Conservation (phyloP, 371 early-diverging fungal species). For the Mortierella sp. region DNA sequence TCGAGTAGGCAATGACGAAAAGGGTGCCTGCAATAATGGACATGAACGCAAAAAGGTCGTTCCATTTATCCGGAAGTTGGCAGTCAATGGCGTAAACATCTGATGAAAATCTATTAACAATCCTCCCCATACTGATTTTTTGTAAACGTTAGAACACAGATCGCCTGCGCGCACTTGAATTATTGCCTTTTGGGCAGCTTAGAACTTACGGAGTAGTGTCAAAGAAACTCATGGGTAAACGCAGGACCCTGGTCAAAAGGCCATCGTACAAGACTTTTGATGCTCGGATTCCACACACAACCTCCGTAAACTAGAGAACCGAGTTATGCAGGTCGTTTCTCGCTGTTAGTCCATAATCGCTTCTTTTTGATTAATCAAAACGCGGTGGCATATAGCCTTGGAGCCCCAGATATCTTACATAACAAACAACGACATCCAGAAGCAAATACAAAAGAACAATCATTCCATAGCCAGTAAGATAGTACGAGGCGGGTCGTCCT, state of each 20-base stretch:
- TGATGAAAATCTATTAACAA: slow-evolving; percentile 89
- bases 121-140: slow-evolving; percentile 73
- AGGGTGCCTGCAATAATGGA: slow-evolving; percentile 67
- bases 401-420: slow-evolving; percentile 25
- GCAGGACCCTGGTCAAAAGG: slow-evolving; percentile 73
- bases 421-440: slow-evolving; percentile 54
- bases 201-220: slow-evolving; percentile 89
- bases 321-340: too few species aligned
- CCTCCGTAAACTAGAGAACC: slow-evolving; percentile 6
- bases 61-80: slow-evolving; percentile 54
- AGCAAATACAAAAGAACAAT: slow-evolving; percentile 55
- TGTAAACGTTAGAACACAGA: background rate
- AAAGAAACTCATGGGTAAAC: slow-evolving; percentile 83
- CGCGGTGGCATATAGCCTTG: too few species aligned
- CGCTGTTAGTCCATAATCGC: too few species aligned
- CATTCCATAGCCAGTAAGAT: slow-evolving; percentile 56
- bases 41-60: slow-evolving; percentile 27
- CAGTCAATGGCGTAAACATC: slow-evolving; percentile 85
- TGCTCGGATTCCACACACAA: slow-evolving; percentile 51
- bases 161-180: background rate
- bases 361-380: too few species aligned
- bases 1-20: slow-evolving; percentile 70
- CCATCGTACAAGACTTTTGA: slow-evolving; percentile 68
- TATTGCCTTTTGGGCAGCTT: slow-evolving; percentile 59
- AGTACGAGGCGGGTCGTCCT: slow-evolving; percentile 33